These are phyloP conservation scores for Ceratopteris richardii DNA, from an alignment of 75 land plant genomes.

Conservation along the genomic window DNA sequence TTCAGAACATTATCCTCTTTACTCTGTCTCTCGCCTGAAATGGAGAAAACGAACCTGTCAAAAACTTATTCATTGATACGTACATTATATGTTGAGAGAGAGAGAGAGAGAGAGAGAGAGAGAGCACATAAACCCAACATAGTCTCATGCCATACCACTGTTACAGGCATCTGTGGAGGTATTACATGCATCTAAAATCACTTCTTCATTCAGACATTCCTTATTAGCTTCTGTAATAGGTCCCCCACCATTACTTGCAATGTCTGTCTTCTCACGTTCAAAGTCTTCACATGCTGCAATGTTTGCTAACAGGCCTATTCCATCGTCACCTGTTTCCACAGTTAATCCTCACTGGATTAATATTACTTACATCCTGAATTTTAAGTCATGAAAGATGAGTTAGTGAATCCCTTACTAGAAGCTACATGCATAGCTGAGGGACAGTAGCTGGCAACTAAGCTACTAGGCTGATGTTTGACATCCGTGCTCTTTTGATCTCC, in stretches of 20 bases:
- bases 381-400: constrained; percentile 5
- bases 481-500: constrained; percentile 8
- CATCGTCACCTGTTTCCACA: constrained; percentile 55
- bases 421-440: constrained; percentile 7
- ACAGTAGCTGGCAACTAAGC: constrained; percentile 1
- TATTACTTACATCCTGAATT: constrained; percentile 24
- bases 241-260: background rate
- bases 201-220: background rate
- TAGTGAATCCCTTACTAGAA: constrained; percentile 8
- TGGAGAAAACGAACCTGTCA: no score
- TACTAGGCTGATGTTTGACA: background rate
- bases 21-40: constrained; percentile 9
- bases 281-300: constrained; percentile 73
- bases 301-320: constrained; percentile 91
- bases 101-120: no score
- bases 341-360: constrained; percentile 34
- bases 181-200: background rate
- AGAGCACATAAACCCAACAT: no score
- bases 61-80: no score
- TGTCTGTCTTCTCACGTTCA: constrained; percentile 20
- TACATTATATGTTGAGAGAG: no score
- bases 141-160: constrained; percentile 6
- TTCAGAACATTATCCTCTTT: background rate
- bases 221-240: background rate
- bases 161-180: background rate